Percentiles rank a stretch among this genome's conserved stretches.
These are phyloP conservation scores for Ziziphus jujuba DNA, from an alignment of 306 rosid species.

Conservation along the genomic window DNA sequence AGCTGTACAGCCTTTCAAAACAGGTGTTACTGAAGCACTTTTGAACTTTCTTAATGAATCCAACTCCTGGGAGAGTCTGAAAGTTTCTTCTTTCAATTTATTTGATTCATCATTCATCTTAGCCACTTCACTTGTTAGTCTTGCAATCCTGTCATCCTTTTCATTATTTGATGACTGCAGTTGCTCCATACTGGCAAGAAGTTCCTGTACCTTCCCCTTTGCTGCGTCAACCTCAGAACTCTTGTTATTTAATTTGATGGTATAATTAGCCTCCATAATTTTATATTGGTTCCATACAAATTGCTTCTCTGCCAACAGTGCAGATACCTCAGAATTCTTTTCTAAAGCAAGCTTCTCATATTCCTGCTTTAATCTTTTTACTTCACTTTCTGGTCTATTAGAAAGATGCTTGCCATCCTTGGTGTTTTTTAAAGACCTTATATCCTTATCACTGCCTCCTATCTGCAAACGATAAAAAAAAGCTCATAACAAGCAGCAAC, in stretches of 20 bases:
- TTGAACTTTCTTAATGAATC: slow-evolving; percentile 44
- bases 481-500: slow-evolving; percentile 27
- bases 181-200: slow-evolving; percentile 59
- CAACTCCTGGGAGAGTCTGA: slow-evolving; percentile 52
- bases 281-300: slow-evolving; percentile 83
- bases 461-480: slow-evolving; percentile 38
- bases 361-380: slow-evolving; percentile 48
- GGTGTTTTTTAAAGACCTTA: slow-evolving; percentile 16
- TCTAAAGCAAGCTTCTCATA: slow-evolving; percentile 57
- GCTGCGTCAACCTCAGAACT: slow-evolving; percentile 53
- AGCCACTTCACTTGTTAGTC: slow-evolving; percentile 46
- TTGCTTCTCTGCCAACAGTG: slow-evolving; percentile 70
- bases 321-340: slow-evolving; percentile 52
- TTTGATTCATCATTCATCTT: slow-evolving; percentile 52
- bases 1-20: slow-evolving; percentile 47
- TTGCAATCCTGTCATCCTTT: slow-evolving; percentile 56
- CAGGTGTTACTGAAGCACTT: slow-evolving; percentile 46
- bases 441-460: slow-evolving; percentile 26
- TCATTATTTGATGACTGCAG: slow-evolving; percentile 51
- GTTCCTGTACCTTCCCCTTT: slow-evolving; percentile 44
- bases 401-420: slow-evolving; percentile 32
- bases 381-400: slow-evolving; percentile 31
- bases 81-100: slow-evolving; percentile 54
- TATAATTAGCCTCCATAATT: slow-evolving; percentile 56
- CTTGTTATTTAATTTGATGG: slow-evolving; percentile 47